Conservation (phyloP, 2,329 filamentous ascomycete genomes). For the Diplocarpon rosae region DNA sequence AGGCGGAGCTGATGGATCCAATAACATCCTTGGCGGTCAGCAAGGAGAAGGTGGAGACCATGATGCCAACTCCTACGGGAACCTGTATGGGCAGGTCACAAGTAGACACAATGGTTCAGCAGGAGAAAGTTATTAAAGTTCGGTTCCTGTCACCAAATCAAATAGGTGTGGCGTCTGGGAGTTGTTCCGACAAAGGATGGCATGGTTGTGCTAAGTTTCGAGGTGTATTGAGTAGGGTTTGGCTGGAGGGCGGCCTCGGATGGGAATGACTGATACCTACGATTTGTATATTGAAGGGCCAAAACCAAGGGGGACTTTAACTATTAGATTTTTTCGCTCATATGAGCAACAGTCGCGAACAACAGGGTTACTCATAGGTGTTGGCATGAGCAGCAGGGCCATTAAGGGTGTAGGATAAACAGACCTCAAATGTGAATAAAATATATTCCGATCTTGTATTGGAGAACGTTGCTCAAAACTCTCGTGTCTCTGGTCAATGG, state of each 20-base stretch:
- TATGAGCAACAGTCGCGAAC: constrained; percentile 16
- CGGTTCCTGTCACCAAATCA: constrained; percentile 7
- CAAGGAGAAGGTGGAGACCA: constrained; percentile 26
- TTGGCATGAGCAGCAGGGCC: constrained; percentile 15
- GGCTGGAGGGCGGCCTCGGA: constrained; percentile 13
- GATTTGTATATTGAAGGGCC: constrained; percentile 24
- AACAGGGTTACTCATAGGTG: constrained; percentile 13
- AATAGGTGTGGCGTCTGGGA: constrained; percentile 13
- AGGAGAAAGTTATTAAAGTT: constrained; percentile 22
- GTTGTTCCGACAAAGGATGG: constrained; percentile 10
- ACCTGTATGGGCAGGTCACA: constrained; percentile 38
- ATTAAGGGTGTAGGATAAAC: constrained; percentile 24
- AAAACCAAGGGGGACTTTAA: constrained; percentile 20
- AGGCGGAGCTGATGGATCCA: constrained; percentile 24
- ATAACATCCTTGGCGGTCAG: constrained; percentile 27
- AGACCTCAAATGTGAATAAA: constrained; percentile 21
- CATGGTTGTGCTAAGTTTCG: constrained; percentile 14
- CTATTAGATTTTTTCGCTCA: constrained; percentile 25
- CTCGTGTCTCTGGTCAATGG: no score
- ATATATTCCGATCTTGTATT: constrained; percentile 4
- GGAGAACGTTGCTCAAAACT: no score
- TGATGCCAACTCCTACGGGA: constrained; percentile 29
- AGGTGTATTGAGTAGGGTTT: constrained; percentile 24
- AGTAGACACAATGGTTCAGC: constrained; percentile 45
- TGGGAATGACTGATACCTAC: constrained; percentile 12